phyloP scores from a whole-genome alignment of 2,329 filamentous ascomycete species.

The Aurifilum marmelostoma region DNA sequence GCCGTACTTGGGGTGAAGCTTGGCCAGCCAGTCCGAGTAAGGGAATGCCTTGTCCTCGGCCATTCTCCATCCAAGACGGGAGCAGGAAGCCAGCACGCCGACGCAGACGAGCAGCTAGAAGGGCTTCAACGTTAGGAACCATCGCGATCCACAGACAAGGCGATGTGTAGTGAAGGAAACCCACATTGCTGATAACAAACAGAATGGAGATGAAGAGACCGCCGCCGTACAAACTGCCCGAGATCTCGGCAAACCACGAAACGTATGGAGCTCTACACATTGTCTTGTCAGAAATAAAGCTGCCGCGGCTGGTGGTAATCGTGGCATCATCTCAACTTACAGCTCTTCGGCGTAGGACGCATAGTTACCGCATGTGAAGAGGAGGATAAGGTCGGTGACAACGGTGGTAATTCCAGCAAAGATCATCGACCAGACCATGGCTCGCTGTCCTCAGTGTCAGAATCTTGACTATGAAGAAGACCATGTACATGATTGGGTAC shows the following conservation, averaged over 20 bases:
- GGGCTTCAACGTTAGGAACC: neutral
- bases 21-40: slow-evolving; percentile 10
- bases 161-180: neutral
- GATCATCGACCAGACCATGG: slow-evolving; percentile 15
- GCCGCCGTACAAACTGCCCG: slow-evolving; percentile 1
- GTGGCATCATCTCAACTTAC: neutral
- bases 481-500: too few relatives aligned
- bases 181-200: slow-evolving; percentile 9
- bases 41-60: slow-evolving; percentile 11
- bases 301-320: too few relatives aligned
- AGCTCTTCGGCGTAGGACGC: neutral
- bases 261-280: slow-evolving; percentile 2
- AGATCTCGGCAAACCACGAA: slow-evolving; percentile 11
- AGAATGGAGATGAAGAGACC: slow-evolving; percentile 9
- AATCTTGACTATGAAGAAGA: too few relatives aligned
- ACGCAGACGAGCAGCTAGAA: slow-evolving; percentile 10
- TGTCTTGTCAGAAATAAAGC: neutral
- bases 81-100: slow-evolving; percentile 10
- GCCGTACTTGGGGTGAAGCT: neutral
- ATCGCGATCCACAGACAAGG: too few relatives aligned
- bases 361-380: slow-evolving; percentile 14
- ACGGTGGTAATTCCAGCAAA: slow-evolving; percentile 8
- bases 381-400: slow-evolving; percentile 7
- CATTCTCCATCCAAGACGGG: slow-evolving; percentile 11
- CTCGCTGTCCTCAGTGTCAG: neutral